These are phyloP conservation scores for Colletotrichum truncatum DNA, from an alignment of 2,329 filamentous ascomycete genomes.

Conservation along the genomic window DNA sequence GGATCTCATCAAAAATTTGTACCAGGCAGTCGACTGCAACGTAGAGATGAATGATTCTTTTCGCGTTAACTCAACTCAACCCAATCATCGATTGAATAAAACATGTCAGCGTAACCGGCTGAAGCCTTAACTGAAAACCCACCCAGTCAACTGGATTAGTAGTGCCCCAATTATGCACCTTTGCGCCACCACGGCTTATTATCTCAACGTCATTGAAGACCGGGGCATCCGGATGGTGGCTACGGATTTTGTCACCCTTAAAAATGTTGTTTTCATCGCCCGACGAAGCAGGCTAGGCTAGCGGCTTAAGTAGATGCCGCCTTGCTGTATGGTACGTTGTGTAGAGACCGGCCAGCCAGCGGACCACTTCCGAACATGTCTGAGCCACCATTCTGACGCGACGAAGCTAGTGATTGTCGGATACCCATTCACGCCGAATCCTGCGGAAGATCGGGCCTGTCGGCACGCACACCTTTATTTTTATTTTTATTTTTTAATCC, in stretches of 20 bases:
- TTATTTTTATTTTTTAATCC: no score
- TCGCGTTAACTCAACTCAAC: no score
- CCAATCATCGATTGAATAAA: no score
- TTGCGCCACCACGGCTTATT: not conserved
- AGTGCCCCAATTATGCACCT: not conserved
- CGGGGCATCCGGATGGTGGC: not conserved
- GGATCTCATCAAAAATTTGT: no score
- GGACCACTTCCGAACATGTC: not conserved
- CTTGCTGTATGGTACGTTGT: not conserved
- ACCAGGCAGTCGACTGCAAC: no score
- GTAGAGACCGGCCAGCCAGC: not conserved
- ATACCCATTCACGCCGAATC: not conserved
- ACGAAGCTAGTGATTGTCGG: not conserved
- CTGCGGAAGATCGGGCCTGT: slow-evolving; percentile 6
- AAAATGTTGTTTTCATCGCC: no score
- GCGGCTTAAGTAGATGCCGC: not conserved
- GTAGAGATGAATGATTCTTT: no score
- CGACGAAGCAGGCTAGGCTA: not conserved
- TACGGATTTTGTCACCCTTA: not conserved
- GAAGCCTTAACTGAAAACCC: no score
- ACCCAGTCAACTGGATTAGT: no score
- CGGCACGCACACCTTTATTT: not conserved
- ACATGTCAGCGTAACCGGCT: no score
- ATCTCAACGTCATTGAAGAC: not conserved
- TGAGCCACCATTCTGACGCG: not conserved